A percentile compares a stretch with the other conserved stretches of the same genome.
Evolutionary conservation across 176 grass and related monocot species (phyloP).

Genomic region (Typha latifolia): DNA sequence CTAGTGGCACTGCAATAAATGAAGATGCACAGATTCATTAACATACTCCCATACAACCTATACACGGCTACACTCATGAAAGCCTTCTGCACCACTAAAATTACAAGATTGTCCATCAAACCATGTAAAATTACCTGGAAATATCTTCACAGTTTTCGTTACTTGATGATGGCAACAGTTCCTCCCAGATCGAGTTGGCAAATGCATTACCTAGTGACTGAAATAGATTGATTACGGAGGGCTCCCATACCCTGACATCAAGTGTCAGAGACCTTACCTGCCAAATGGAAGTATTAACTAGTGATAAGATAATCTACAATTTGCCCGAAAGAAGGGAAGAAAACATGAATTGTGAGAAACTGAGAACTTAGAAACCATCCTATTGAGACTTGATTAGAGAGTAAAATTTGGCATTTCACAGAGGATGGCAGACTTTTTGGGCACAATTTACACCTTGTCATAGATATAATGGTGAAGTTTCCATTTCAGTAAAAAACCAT

Average conservation of each 20-base stretch:
- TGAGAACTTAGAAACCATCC: neutral
- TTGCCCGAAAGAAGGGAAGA: neutral
- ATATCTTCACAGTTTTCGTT: constrained; percentile 36
- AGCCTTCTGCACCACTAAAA: neutral
- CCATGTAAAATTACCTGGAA: constrained; percentile 41
- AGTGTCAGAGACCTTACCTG: constrained; percentile 95
- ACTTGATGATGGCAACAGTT: constrained; percentile 51
- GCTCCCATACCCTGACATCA: constrained; percentile 97
- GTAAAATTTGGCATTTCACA: too few species aligned
- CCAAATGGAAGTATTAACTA: neutral
- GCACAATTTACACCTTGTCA: too few species aligned
- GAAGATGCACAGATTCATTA: constrained; percentile 4
- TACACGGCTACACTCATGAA: neutral
- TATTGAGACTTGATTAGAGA: too few species aligned
- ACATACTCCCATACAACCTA: constrained; percentile 2
- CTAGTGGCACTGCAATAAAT: constrained; percentile 41
- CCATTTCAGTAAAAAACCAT: too few species aligned
- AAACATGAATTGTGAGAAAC: constrained; percentile 5
- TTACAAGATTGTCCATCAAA: constrained; percentile 6
- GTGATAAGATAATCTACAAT: constrained; percentile 6
- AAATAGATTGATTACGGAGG: constrained; percentile 90
- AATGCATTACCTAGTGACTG: constrained; percentile 89
- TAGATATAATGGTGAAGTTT: too few species aligned
- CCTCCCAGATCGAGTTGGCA: constrained; percentile 87
- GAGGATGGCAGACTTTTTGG: too few species aligned